These are phyloP conservation scores for Candida maesae DNA, from an alignment of 805 yeast genomes.

Conservation along the genomic window DNA sequence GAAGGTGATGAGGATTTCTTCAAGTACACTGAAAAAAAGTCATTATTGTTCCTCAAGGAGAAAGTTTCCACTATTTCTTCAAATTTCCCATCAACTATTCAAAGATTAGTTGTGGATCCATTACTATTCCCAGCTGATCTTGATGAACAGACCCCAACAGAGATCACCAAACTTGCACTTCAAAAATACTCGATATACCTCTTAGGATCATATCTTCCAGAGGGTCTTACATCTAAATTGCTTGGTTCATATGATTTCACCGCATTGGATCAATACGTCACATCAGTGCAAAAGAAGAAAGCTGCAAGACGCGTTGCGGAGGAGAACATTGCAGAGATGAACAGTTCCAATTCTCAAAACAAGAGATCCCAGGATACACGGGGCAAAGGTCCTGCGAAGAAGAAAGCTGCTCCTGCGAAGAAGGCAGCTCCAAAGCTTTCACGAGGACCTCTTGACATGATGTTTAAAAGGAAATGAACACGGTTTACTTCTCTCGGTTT, in stretches of 20 bases:
- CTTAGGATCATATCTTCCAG: conserved; percentile 41
- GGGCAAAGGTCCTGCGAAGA: conserved; percentile 26
- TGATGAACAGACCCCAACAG: conserved; percentile 31
- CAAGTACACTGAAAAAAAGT: conserved; percentile 39
- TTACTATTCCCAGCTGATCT: conserved; percentile 27
- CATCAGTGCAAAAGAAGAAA: conserved; percentile 17
- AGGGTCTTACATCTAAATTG: conserved; percentile 20
- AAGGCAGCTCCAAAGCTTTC: conserved; percentile 47
- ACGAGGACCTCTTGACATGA: conserved; percentile 67
- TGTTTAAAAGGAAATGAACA: conserved; percentile 45
- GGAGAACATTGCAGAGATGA: conserved; percentile 30
- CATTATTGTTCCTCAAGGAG: conserved; percentile 34
- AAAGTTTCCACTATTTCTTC: conserved; percentile 35
- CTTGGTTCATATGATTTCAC: conserved; percentile 31
- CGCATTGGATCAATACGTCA: conserved; percentile 28
- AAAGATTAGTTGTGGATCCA: conserved; percentile 24
- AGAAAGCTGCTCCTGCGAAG: conserved; percentile 28
- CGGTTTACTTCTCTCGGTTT: too few relatives aligned
- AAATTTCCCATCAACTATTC: conserved; percentile 37
- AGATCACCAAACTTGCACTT: conserved; percentile 34
- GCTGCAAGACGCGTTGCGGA: conserved; percentile 29
- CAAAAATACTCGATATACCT: conserved; percentile 43
- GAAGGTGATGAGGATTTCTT: conserved; percentile 44
- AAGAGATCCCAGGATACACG: conserved; percentile 11
- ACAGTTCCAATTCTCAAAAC: conserved; percentile 17